Evolutionary conservation across 225 moss, liverwort and hornwort species (phyloP).

Genomic region (Bryoerythrophyllum caledonicum): DNA sequence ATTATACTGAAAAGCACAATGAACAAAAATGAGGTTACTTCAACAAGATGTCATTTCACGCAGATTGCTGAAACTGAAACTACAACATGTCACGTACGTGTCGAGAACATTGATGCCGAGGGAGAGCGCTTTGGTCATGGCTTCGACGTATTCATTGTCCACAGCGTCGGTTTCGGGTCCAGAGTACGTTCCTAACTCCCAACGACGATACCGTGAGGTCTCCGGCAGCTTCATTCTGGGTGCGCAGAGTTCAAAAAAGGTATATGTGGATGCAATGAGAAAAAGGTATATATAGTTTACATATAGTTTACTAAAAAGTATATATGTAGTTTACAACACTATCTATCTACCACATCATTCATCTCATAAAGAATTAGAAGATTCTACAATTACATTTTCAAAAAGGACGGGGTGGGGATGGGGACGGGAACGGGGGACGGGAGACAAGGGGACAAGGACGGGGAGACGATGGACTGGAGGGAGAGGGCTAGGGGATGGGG

Average conservation of each 20-base stretch:
- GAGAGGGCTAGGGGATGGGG: too few species aligned
- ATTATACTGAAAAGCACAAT: not conserved
- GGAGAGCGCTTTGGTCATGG: slow-evolving; percentile 37
- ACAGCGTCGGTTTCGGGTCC: slow-evolving; percentile 49
- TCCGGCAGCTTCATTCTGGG: slow-evolving; percentile 36
- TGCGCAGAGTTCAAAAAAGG: slow-evolving; percentile 54
- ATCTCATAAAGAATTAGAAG: too few species aligned
- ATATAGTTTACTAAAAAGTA: too few species aligned
- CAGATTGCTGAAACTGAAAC: not conserved
- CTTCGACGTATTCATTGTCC: slow-evolving; percentile 43
- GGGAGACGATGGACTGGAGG: too few species aligned
- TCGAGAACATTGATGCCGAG: slow-evolving; percentile 60
- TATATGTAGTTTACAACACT: too few species aligned
- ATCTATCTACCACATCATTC: too few species aligned
- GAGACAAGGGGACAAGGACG: too few species aligned
- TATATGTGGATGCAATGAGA: too few species aligned
- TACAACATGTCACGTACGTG: slow-evolving; percentile 42
- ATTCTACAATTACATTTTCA: too few species aligned
- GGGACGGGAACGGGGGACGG: too few species aligned
- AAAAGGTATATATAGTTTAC: too few species aligned
- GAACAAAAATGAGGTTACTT: not conserved
- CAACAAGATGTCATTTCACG: not conserved
- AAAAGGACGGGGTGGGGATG: too few species aligned
- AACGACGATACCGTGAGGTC: slow-evolving; percentile 57
- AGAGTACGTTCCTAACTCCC: slow-evolving; percentile 49